Base-by-base conservation (phyloP, 805 yeast genomes). In the Maudiozyma barnettii region DNA sequence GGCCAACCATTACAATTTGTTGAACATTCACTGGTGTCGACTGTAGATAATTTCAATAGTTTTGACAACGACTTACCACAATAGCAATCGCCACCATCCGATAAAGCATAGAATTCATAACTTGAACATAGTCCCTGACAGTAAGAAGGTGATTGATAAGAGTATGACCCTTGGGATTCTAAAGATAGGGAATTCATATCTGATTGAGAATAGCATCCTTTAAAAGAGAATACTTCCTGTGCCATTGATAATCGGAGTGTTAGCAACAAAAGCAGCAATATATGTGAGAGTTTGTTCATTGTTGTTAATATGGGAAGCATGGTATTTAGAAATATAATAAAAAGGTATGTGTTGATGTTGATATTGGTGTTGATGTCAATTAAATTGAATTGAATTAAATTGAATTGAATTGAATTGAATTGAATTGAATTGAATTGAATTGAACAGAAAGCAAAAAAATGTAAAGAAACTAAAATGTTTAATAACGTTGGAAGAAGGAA, bases 1-100 rank as follows among this genome's bases (percentile, higher is more conserved):
- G 77, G 75, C 64, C 74, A 87, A n/a, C 89, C 95, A 23, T 59
- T 61, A 64, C 95, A 87, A 5, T 54, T 39, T 2, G 54, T 49
- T 45, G 60, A 49, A 64, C 89, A 82, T 20, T 64, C 53, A 37
- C 58, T 48, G 12, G 60, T 55, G 2, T 78, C 71, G 71, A 50
- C 72, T 74, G 35, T 68, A 66, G 48, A 69, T 70, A 36, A 66
- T 71, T 36, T 64, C 4, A 71, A 58, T 5, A 74, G 71, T 1
- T 63, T 47, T 41, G 56, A 33, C 5, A 45, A 26, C 1, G 67
- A 51, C 55, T 73, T 66, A 23, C 91, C 91, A 63, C 95, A 85
- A 57, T 75, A 83, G 63, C 95, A 85, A 18, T 64, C 61, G 22
- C 69, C 56, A 8, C 88, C 86, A 44, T 71, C 63, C 12, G 72